These are phyloP conservation scores for Malassezia cuniculi DNA, from an alignment of 1,284 basidiomycete species.

Conservation along the genomic window DNA sequence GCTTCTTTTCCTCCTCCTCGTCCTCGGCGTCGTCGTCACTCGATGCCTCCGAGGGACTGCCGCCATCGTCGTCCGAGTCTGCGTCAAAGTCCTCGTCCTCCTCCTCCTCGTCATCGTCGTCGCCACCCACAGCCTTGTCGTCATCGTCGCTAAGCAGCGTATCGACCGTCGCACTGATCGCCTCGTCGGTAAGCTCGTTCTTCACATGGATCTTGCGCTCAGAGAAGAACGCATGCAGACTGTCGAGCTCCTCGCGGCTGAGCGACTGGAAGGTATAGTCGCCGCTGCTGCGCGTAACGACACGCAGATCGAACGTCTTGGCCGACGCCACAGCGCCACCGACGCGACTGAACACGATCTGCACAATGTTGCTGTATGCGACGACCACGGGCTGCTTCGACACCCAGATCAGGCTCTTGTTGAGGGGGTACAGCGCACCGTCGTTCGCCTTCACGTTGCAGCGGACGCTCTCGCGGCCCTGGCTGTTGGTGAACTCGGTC, in stretches of 20 bases:
- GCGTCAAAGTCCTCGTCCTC: conserved; percentile 75
- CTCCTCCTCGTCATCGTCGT: conserved; percentile 41
- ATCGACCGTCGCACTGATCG: conserved; percentile 50
- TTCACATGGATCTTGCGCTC: conserved; percentile 86
- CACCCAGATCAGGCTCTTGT: conserved; percentile 95
- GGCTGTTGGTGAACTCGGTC: conserved; percentile 45
- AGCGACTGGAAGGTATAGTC: conserved; percentile 64
- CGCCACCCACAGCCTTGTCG: conserved; percentile 53
- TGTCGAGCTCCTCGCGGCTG: conserved; percentile 87
- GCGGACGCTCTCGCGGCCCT: conserved; percentile 57
- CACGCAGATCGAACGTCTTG: conserved; percentile 86
- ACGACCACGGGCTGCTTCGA: conserved; percentile 88
- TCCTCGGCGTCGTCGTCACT: conserved; percentile 48
- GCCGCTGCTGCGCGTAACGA: conserved; percentile 66
- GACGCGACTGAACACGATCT: conserved; percentile 81
- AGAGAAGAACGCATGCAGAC: conserved; percentile 69
- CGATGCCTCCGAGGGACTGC: conserved; percentile 47
- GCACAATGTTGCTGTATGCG: conserved; percentile 78
- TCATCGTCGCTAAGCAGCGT: conserved; percentile 60
- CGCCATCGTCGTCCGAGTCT: conserved; percentile 28
- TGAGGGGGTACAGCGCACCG: conserved; percentile 92
- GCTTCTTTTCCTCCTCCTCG: conserved; percentile 14
- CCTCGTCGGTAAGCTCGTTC: conserved; percentile 87
- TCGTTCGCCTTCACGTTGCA: conserved; percentile 95
- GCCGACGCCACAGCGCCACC: conserved; percentile 78